These are phyloP conservation scores for Coemansia sp. DNA, from an alignment of 192 early-diverging fungal species.

Conservation along the genomic window DNA sequence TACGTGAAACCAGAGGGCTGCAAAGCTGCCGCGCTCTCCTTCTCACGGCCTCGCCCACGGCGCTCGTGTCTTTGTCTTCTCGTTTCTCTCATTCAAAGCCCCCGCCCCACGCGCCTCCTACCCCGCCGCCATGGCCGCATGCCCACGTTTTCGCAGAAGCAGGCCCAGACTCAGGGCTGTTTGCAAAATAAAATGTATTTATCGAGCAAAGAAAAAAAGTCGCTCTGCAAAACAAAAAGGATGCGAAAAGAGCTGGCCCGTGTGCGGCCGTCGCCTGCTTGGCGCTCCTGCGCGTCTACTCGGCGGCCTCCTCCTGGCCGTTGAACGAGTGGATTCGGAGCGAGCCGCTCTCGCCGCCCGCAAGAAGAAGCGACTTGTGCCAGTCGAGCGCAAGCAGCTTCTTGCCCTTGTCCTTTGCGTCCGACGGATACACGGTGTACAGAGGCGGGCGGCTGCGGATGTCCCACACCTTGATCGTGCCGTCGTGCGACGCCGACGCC, in stretches of 20 bases:
- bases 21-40: background rate
- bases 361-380: constrained; percentile 45
- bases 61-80: background rate
- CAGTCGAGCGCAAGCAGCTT: constrained; percentile 53
- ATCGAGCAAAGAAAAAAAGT: background rate
- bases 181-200: background rate
- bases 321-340: constrained; percentile 47
- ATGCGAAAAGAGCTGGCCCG: too few species aligned
- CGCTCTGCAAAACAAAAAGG: background rate
- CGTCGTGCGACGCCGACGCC: constrained; percentile 83
- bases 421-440: constrained; percentile 62
- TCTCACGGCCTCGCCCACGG: background rate
- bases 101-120: background rate
- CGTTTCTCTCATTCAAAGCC: background rate
- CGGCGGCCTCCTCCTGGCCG: constrained; percentile 26
- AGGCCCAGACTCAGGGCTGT: background rate
- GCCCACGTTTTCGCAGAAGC: background rate
- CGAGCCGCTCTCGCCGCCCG: constrained; percentile 51
- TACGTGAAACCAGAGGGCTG: background rate
- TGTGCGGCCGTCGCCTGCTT: too few species aligned
- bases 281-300: background rate
- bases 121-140: background rate
- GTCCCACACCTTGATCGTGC: constrained; percentile 89
- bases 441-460: constrained; percentile 81
- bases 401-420: constrained; percentile 41